Evolutionary conservation across 345 rosid species (phyloP).

Genomic region (Clarkia xantiana): DNA sequence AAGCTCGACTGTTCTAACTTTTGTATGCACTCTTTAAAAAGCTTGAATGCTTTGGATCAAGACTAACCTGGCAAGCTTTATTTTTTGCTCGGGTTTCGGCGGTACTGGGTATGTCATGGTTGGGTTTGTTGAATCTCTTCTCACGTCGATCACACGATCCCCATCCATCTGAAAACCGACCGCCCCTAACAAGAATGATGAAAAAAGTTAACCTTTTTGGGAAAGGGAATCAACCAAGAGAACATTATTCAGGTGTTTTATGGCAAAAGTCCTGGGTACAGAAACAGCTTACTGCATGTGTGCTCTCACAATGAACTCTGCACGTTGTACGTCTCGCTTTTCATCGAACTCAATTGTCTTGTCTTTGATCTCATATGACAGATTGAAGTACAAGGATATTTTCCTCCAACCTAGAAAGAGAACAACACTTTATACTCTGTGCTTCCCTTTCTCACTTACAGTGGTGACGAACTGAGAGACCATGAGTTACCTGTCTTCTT

Average conservation of each 20-base stretch:
- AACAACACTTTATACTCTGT: constrained; percentile 3
- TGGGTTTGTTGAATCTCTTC: constrained; percentile 74
- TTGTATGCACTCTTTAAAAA: constrained; percentile 1
- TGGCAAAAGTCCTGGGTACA: constrained; percentile 1
- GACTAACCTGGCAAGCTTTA: constrained; percentile 73
- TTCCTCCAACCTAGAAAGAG: constrained; percentile 81
- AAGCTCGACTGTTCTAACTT: no score
- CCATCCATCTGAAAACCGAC: constrained; percentile 91
- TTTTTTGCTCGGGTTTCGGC: constrained; percentile 96
- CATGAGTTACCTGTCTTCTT: constrained; percentile 65
- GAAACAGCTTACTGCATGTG: constrained; percentile 62
- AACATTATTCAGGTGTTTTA: no score
- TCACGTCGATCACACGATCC: constrained; percentile 86
- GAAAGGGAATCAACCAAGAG: neutral
- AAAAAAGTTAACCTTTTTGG: neutral
- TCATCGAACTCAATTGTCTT: constrained; percentile 85
- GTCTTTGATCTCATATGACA: constrained; percentile 80
- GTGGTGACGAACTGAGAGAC: neutral
- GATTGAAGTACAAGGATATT: constrained; percentile 79
- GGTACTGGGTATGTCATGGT: constrained; percentile 82
- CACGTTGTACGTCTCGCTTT: constrained; percentile 77
- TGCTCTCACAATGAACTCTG: constrained; percentile 79
- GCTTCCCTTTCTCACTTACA: constrained; percentile 1
- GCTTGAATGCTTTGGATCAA: neutral
- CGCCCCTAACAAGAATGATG: constrained; percentile 31